Evolutionary conservation across 495 filamentous ascomycete genomes (phyloP), one percentile per base, ranked within the genome.

Genomic region (Aspergillus conjunctus): DNA sequence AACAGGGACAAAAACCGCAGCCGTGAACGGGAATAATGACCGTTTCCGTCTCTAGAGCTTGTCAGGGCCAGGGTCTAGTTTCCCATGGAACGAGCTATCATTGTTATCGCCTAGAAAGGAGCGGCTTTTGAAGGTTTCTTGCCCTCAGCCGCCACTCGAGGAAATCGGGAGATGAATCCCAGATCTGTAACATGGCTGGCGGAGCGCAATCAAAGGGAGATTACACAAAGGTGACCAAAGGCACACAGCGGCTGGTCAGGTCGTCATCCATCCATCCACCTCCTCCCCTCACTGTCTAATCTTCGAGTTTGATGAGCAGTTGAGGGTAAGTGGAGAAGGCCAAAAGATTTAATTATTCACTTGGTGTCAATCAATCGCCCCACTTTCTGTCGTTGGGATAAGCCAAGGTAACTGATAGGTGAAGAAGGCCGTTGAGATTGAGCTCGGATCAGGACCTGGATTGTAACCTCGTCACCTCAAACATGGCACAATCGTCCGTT

Each of bases 41-140:
- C 64, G 60, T 63, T 66, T 66, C 45, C 64, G 64, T 58, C 58
- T 10, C 20, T 21, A 51, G 30, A 51, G 26, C 51, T 49, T n/a
- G n/a, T n/a, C n/a, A n/a, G n/a, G n/a, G n/a, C 26, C 20, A 60
- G 46, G 39, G 57, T 32, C 48, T 37, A 43, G 46, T 56, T 48
- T 41, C 37, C 56, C 57, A 12, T 51, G 56, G 56, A 51, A 51
- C 43, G 31, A 49, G 26, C 26, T 26, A 43, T 43, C 2, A 43
- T 43, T 43, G n/a, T 43, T 43, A 43, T 43, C n/a, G 2, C 7
- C n/a, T 43, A 5, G 37, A 41, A 41, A 41, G 37, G 15, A n/a
- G 11, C 4, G 37, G 6, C 12, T 41, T 41, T 41, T 41, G 37
- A 41, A 41, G 20, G 7, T 48, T 48, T 21, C 18, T n/a, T n/a